phyloP scores from a whole-genome alignment of 176 grass and related monocot genomes.

The Rhynchospora pubera region DNA sequence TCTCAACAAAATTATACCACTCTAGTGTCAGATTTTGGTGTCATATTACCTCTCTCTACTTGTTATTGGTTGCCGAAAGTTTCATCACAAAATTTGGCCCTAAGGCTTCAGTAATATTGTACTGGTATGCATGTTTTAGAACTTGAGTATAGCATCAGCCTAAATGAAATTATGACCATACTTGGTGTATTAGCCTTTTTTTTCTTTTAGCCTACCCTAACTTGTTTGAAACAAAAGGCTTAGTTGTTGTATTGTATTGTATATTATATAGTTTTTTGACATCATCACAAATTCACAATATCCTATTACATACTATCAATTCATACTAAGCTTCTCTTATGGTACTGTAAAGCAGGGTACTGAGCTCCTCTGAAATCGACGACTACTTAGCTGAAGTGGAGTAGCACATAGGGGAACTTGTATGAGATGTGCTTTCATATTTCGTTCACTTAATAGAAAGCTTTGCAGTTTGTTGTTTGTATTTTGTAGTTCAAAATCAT shows the following conservation, averaged over 20 bases:
- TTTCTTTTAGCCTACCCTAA: neutral
- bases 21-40: neutral
- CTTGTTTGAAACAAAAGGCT: too few species aligned
- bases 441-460: neutral
- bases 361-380: conserved; percentile 86
- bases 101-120: neutral
- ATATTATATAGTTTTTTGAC: neutral
- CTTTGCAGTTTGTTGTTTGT: neutral
- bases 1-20: neutral
- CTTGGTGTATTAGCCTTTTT: neutral
- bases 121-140: neutral
- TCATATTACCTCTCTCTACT: too few species aligned
- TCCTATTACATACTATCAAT: neutral
- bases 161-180: neutral
- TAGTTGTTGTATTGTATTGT: too few species aligned
- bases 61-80: neutral
- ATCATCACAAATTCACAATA: neutral
- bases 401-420: conserved; percentile 22
- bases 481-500: neutral
- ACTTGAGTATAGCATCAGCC: neutral
- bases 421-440: neutral
- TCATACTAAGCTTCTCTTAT: conserved; percentile 16
- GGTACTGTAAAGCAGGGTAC: conserved; percentile 49
- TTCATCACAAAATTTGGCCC: neutral
- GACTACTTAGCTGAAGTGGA: conserved; percentile 99